Base-by-base conservation (phyloP, 495 filamentous ascomycete species). In the Ascobolus immersus region DNA sequence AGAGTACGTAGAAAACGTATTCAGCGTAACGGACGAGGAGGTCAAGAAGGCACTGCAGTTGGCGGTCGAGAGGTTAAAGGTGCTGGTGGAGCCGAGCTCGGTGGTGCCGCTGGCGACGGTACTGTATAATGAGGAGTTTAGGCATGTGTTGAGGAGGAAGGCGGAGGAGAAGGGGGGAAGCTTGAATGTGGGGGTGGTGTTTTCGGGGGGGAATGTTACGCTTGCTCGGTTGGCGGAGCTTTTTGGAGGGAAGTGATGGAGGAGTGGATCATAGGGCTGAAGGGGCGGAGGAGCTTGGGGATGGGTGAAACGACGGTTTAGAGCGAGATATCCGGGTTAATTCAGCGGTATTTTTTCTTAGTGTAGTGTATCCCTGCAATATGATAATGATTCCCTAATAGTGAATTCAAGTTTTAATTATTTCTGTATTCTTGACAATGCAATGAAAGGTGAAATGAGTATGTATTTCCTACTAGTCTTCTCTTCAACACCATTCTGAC, bases 191-290 rank as follows among this genome's bases (percentile, higher is more conserved):
- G 82, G 77, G 0, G 52, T 94, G 36, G 69, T 93, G 23, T 62
- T 96, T 37, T 80, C 70, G 44, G 86, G 86, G 7, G 86, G 86
- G 2, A 96, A 96, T 63, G 79, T 80, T 10, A 77, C 68, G 23
- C 53, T 92, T 11, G 82, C 89, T 40, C 69, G 65, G 12, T 57
- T 96, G 44, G 61, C 56, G 18, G 66, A 64, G 55, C 41, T 80
- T 37, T 77, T 77, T 53, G 58, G 36, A 1, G 20, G 9, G 20
- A 21, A 34, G 33, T 31, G 28, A 17, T 31, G 28, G 13, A 15
- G 28, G 14, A 15, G 28, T 8, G 7, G 17, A 17, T n/a, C n/a
- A n/a, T n/a, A n/a, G n/a, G n/a, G n/a, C n/a, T n/a, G n/a, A n/a
- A n/a, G n/a, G n/a, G n/a, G n/a, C n/a, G n/a, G n/a, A n/a, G n/a